Evolutionary conservation across 2,329 filamentous ascomycete genomes (phyloP).

Genomic region (Colletotrichum tropicicola): DNA sequence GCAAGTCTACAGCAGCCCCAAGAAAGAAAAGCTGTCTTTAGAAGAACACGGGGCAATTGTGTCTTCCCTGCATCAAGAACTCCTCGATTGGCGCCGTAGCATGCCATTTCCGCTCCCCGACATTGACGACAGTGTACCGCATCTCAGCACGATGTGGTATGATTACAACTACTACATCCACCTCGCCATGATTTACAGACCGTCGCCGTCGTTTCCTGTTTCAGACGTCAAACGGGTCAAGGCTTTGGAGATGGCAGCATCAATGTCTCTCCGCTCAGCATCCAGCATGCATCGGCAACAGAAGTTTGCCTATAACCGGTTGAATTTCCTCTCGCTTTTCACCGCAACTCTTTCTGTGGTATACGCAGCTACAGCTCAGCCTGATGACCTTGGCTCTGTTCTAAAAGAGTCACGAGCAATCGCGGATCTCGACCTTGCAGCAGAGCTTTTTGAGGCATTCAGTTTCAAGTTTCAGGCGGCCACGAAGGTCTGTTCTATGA

Average conservation of each 20-base stretch:
- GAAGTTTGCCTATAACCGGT: slow-evolving; percentile 51
- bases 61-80: slow-evolving; percentile 46
- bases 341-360: slow-evolving; percentile 52
- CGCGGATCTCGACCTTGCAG: slow-evolving; percentile 40
- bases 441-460: slow-evolving; percentile 41
- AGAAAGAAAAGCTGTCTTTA: slow-evolving; percentile 25
- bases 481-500: slow-evolving; percentile 34
- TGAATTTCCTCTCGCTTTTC: slow-evolving; percentile 51
- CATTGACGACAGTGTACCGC: slow-evolving; percentile 47
- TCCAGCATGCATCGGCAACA: slow-evolving; percentile 47
- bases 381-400: slow-evolving; percentile 38
- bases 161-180: slow-evolving; percentile 59
- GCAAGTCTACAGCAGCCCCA: slow-evolving; percentile 45
- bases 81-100: slow-evolving; percentile 52
- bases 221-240: slow-evolving; percentile 45
- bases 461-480: slow-evolving; percentile 41
- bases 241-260: slow-evolving; percentile 47
- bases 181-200: slow-evolving; percentile 53
- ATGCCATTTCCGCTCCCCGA: slow-evolving; percentile 55
- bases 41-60: slow-evolving; percentile 43
- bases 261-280: slow-evolving; percentile 53
- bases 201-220: slow-evolving; percentile 50
- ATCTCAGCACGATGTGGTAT: slow-evolving; percentile 53
- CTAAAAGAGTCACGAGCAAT: slow-evolving; percentile 39
- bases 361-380: slow-evolving; percentile 51